Base-by-base conservation (phyloP, 2,329 filamentous ascomycete species). In the Pleomassaria siparia region DNA sequence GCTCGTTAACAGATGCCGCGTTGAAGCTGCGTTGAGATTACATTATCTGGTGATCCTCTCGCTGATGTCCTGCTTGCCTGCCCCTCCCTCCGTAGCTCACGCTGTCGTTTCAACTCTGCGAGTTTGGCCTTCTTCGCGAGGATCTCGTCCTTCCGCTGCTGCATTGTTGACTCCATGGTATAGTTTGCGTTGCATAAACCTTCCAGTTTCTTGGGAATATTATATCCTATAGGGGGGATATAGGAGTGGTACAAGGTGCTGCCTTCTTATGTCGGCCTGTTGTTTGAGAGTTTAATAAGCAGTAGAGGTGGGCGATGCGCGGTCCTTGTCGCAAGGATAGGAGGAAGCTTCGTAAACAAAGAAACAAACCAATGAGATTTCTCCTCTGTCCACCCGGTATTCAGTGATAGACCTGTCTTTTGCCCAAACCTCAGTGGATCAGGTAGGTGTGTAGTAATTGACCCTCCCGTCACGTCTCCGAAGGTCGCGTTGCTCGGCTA, bases 121-220 rank as follows among this genome's bases (percentile, higher is more conserved):
- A 99, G 89, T 79, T 94, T 96, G 54, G 91, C 92, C 79, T 89
- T 92, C 77, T 99, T 99, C 60, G 91, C 91, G 62, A 94, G 79
- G 60, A 99, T 96, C 78, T 99, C 94, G 78, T 96, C 91, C 77
- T 90, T 88, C 63, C 91, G 87, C 80, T 91, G 77, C 70, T 84
- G 86, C 75, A 87, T 84, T 79, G 87, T 86, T 12, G 63, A 59
- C 44, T 69, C 66, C 66, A 68, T 68, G 43, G 44, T 47, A 54
- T 11, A 10, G 9, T 10, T 32, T 11, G 29, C 15, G n/a, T 32
- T 32, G 9, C 29, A n/a, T 11, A n/a, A n/a, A n/a, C n/a, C n/a
- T n/a, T n/a, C n/a, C n/a, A n/a, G n/a, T n/a, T n/a, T n/a, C n/a
- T n/a, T n/a, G n/a, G n/a, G n/a, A n/a, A n/a, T n/a, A n/a, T n/a